Evolutionary conservation across 345 rosid species (phyloP), one percentile per base, ranked within the genome.

Genomic region (Citrus reticulata): DNA sequence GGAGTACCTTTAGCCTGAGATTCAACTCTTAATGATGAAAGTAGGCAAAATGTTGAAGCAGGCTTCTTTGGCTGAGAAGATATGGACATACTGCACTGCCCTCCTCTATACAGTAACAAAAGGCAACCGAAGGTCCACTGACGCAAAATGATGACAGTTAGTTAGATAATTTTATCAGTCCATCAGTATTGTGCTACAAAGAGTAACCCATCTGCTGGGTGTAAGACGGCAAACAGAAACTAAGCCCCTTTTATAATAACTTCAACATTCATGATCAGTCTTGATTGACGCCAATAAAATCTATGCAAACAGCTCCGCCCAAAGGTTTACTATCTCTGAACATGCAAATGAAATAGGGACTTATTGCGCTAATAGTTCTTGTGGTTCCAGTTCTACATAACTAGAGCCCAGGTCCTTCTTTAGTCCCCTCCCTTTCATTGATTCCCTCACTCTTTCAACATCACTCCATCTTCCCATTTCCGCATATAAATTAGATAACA

Each of bases 381-480:
- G 73, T 35, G 30, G 20, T 74, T 40, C 73, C 24, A 76, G 57
- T 77, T 83, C 82, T 30, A 86, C 74, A 63, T 72, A 83, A 68
- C 92, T 89, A 75, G 17, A 64, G 58, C 87, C 88, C 51, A 60
- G 64, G 14, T 81, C 89, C 87, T 90, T 86, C 76, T 70, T 81
- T 13, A 89, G 78, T 64, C 89, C 88, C 62, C 68, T 81, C 39
- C 71, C 83, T 80, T 82, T 81, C 89, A 86, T 87, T 72, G 86
- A 40, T 27, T 75, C 83, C 81, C 88, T 81, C 25, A 83, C 81
- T 55, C 78, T 16, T 73, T 76, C 86, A 77, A 71, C 87, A 72
- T 87, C 88, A 79, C 58, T 72, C 88, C 92, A 85, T 84, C 87
- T 87, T 76, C 88, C 91, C 90, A 87, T 80, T 62, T 86, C 84